These are phyloP conservation scores for Sanguinoderma infundibulare DNA, from an alignment of 1,284 basidiomycete genomes.

Conservation along the genomic window DNA sequence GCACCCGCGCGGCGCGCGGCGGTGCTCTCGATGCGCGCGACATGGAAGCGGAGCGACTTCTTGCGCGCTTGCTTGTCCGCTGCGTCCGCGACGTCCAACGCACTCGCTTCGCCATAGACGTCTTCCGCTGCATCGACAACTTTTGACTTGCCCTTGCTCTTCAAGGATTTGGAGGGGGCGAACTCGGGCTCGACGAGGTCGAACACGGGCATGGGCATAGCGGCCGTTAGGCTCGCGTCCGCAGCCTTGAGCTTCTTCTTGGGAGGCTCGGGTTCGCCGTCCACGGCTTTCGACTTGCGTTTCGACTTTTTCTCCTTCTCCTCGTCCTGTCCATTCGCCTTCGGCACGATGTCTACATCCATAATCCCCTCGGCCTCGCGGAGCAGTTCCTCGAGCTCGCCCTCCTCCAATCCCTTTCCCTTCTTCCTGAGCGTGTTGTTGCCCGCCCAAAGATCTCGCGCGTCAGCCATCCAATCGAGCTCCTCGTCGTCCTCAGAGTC, in stretches of 20 bases:
- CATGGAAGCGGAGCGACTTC: slow-evolving; percentile 86
- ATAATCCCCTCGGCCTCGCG: slow-evolving; percentile 48
- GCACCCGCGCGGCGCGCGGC: slow-evolving; percentile 75
- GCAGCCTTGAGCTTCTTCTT: slow-evolving; percentile 38
- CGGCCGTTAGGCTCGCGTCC: slow-evolving; percentile 26
- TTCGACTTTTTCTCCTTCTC: slow-evolving; percentile 26
- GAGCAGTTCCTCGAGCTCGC: slow-evolving; percentile 60
- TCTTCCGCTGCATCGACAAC: slow-evolving; percentile 44
- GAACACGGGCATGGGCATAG: slow-evolving; percentile 54
- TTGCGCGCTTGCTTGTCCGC: slow-evolving; percentile 83
- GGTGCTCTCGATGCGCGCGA: slow-evolving; percentile 79
- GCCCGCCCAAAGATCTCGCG: slow-evolving; percentile 27
- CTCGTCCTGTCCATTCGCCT: background rate
- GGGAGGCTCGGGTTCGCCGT: slow-evolving; percentile 30
- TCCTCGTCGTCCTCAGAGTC: slow-evolving; percentile 38
- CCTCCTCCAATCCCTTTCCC: slow-evolving; percentile 44
- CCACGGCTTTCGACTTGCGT: slow-evolving; percentile 30
- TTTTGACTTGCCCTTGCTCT: slow-evolving; percentile 15
- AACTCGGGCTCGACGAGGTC: slow-evolving; percentile 79
- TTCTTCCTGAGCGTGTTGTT: slow-evolving; percentile 23
- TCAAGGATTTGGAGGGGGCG: slow-evolving; percentile 29
- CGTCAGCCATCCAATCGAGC: slow-evolving; percentile 23
- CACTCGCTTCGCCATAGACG: slow-evolving; percentile 76
- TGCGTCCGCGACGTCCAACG: slow-evolving; percentile 73
- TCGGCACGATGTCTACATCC: slow-evolving; percentile 12